Conservation (phyloP, 495 filamentous ascomycete species). For the Trichoderma parareesei region DNA sequence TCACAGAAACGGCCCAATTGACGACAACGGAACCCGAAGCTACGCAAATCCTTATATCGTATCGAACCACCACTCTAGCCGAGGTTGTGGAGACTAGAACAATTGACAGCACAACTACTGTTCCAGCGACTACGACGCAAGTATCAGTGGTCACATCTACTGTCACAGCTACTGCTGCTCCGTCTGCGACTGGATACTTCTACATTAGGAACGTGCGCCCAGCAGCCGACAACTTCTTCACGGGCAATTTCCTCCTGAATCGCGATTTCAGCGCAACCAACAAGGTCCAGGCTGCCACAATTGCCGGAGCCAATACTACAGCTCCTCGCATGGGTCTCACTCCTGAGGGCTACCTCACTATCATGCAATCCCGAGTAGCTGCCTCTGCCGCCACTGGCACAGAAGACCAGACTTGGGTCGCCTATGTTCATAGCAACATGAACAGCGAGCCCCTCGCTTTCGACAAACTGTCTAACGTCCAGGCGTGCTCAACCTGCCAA, state of each 20-base stretch:
- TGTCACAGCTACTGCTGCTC: not conserved
- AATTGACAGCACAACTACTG: not conserved
- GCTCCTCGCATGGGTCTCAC: slow-evolving; percentile 5
- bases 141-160: not conserved
- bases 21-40: not conserved
- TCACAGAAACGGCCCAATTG: not conserved
- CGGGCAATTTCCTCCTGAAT: not conserved
- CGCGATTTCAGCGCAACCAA: not conserved
- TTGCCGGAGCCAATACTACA: not conserved
- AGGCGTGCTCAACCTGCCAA: slow-evolving; percentile 1
- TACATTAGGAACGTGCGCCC: not conserved
- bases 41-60: not conserved
- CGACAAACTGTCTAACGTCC: not conserved
- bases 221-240: not conserved
- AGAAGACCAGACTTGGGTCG: slow-evolving; percentile 6
- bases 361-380: slow-evolving; percentile 1
- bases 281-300: slow-evolving; percentile 2
- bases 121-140: not conserved
- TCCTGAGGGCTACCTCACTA: not conserved
- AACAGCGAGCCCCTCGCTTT: not conserved
- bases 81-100: not conserved
- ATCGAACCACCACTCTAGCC: not conserved
- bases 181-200: not conserved
- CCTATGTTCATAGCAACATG: not conserved
- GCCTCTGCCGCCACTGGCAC: not conserved